Evolutionary conservation across 139 green algal genomes (phyloP).

Genomic region (Tetratostichococcus sp.): DNA sequence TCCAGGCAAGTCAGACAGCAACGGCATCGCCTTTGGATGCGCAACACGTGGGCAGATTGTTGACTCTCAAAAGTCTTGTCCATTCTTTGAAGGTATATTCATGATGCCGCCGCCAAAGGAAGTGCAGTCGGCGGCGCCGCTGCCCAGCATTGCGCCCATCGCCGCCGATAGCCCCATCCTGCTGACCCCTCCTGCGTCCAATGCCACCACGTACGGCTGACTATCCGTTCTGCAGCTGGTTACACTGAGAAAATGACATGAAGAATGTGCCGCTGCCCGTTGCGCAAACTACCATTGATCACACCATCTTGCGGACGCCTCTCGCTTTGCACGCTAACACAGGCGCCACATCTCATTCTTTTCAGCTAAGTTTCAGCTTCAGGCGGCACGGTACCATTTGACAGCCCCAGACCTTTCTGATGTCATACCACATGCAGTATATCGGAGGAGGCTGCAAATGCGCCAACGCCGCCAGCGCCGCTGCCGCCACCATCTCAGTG

Average conservation of each 20-base stretch:
- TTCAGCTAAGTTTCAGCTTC: too few species aligned
- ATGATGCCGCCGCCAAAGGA: neutral
- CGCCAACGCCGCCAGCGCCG: too few species aligned
- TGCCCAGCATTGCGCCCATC: neutral
- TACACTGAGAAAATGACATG: too few species aligned
- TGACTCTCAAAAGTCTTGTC: neutral
- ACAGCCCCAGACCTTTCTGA: too few species aligned
- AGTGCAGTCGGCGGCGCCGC: neutral
- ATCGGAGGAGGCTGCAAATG: neutral
- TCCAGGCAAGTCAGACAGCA: neutral
- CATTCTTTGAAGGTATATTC: neutral
- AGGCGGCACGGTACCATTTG: too few species aligned
- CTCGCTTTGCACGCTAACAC: too few species aligned
- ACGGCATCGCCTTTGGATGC: neutral
- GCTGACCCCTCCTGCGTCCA: neutral
- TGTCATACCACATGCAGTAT: neutral
- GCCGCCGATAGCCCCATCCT: neutral
- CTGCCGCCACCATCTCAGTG: neutral
- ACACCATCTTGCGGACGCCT: too few species aligned
- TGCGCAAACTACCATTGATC: too few species aligned
- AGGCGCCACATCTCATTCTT: too few species aligned
- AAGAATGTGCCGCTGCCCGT: too few species aligned
- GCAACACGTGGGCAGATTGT: neutral
- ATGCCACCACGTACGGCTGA: neutral
- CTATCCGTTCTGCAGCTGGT: too few species aligned